Evolutionary conservation across 1,284 basidiomycete species (phyloP), one percentile per base, ranked within the genome.

Genomic region (Neonothopanus nambi): DNA sequence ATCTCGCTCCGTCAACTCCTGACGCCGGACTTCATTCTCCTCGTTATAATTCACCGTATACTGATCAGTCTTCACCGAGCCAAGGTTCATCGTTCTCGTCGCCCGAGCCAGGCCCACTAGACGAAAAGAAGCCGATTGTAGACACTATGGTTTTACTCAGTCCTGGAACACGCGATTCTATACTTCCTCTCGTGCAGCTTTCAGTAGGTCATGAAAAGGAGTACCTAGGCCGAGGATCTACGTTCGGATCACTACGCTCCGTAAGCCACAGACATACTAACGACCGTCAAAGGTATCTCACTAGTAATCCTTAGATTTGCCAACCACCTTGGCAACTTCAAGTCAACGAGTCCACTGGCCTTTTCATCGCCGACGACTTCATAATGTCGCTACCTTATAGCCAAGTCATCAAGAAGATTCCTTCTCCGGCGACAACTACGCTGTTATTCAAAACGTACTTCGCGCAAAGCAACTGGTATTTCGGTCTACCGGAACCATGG

Each of bases 401-500:
- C 72, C 72, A 12, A 71, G 70, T 50, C 18, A 18, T 42, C 18
- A 26, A 50, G n/a, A 50, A 37, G 65, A 70, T 52, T 48, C 68
- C 38, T 66, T 65, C 42, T 62, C 61, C 8, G 60, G 63, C 11
- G 17, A 43, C 28, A 13, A 50, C 47, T 20, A 26, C 42, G 18
- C 52, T 57, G 4, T 68, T 81, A 42, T 61, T 76, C 21, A 59
- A 68, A 18, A 58, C 61, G 5, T 82, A 74, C 61, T 80, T 82
- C 63, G 56, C 60, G 18, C 68, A 76, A 33, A 68, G 71, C 35
- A 81, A 81, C 56, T 80, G 77, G 76, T 71, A 75, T 26, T 79
- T 74, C 54, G 77, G 78, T 6, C 71, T 82, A 18, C 76, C 79
- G 4, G 72, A 78, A 57, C 57, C 65, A 26, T 80, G 78, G 76